Evolutionary conservation across 257 asterid species (phyloP).

Genomic region (Primulina tabacum): DNA sequence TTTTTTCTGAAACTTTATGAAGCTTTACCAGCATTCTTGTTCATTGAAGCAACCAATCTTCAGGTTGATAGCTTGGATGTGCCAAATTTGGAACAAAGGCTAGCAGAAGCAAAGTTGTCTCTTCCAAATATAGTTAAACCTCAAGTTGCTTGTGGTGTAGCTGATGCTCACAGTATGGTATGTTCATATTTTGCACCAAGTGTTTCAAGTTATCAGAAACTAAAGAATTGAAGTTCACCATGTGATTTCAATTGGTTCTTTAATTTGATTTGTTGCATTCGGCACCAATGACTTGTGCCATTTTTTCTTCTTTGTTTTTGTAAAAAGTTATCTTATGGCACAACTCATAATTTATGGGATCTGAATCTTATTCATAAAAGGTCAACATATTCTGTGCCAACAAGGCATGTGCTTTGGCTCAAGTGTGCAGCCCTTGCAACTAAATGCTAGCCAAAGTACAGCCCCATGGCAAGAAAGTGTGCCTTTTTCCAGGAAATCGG

Average conservation of each 20-base stretch:
- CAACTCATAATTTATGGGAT: background rate
- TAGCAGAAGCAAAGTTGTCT: slow-evolving; percentile 63
- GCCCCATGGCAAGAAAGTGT: too few species aligned
- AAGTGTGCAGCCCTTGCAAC: too few species aligned
- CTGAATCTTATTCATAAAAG: background rate
- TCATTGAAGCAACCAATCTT: slow-evolving; percentile 30
- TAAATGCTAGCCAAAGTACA: too few species aligned
- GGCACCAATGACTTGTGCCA: background rate
- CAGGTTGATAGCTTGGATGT: slow-evolving; percentile 80
- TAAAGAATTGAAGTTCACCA: background rate
- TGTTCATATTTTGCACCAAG: slow-evolving; percentile 8
- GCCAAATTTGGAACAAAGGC: slow-evolving; percentile 55
- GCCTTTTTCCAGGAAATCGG: too few species aligned
- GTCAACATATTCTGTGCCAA: too few species aligned
- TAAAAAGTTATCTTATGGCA: background rate
- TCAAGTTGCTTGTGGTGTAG: slow-evolving; percentile 97
- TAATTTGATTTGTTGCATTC: slow-evolving; percentile 3
- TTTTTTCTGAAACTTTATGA: slow-evolving; percentile 17
- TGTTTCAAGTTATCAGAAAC: slow-evolving; percentile 12
- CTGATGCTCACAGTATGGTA: slow-evolving; percentile 98
- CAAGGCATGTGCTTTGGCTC: too few species aligned
- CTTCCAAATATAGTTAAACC: slow-evolving; percentile 91
- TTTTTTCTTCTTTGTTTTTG: background rate
- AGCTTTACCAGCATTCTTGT: slow-evolving; percentile 29
- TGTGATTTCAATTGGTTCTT: background rate